Conservation (phyloP, 768 basidiomycete genomes). For the Daedaleopsis sinensis region DNA sequence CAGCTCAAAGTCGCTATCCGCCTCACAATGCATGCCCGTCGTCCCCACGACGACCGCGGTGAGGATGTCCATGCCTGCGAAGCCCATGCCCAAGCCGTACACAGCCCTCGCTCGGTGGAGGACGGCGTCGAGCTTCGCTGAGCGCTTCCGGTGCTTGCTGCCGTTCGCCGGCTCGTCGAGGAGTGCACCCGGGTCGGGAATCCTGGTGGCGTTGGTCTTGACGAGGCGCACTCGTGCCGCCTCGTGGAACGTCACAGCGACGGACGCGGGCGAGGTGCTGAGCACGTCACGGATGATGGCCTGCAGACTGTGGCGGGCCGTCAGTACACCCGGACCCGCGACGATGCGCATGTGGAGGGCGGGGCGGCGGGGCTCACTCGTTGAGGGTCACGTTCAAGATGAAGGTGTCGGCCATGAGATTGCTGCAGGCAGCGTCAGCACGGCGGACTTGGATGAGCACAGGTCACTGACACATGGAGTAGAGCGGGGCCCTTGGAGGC, state of each 20-base stretch:
- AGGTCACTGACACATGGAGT: constrained; percentile 24
- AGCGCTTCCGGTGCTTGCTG: constrained; percentile 38
- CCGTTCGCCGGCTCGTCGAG: constrained; percentile 46
- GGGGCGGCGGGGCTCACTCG: constrained; percentile 57
- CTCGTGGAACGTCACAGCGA: constrained; percentile 60
- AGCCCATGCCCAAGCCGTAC: constrained; percentile 79
- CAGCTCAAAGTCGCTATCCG: constrained; percentile 57
- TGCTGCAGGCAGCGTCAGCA: constrained; percentile 40
- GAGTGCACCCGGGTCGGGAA: constrained; percentile 43
- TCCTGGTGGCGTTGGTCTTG: constrained; percentile 44
- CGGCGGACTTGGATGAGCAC: neutral
- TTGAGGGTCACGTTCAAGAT: constrained; percentile 73
- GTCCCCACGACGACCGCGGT: constrained; percentile 61
- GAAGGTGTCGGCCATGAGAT: constrained; percentile 78
- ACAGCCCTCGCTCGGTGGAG: constrained; percentile 63
- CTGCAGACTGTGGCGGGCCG: constrained; percentile 54
- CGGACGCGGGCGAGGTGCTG: constrained; percentile 63
- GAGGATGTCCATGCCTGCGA: constrained; percentile 60
- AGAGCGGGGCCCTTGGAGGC: constrained; percentile 5
- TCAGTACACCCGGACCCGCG: constrained; percentile 1
- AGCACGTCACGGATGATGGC: constrained; percentile 72
- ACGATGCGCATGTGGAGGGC: constrained; percentile 25
- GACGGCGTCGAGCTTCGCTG: constrained; percentile 51
- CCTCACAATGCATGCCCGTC: constrained; percentile 62
- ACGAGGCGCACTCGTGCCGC: constrained; percentile 62